phyloP scores from a whole-genome alignment of 139 green algal genomes.

The Tetradesmus lagerheimii region DNA sequence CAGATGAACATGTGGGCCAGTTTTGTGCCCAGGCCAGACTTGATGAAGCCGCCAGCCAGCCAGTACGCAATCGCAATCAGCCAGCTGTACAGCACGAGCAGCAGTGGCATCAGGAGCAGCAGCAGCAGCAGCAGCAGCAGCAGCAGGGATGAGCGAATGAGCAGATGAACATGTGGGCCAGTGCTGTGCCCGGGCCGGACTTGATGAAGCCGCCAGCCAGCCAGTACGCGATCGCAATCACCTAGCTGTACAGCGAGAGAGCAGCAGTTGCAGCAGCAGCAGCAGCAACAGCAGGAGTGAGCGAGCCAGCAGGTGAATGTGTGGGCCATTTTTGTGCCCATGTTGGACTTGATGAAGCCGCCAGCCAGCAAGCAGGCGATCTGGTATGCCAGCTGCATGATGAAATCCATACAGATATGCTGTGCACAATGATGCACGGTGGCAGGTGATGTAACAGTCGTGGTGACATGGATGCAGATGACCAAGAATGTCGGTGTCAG shows the following conservation, averaged over 20 bases:
- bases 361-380: conserved; percentile 98
- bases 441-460: too few relatives aligned
- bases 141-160: not conserved
- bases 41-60: conserved; percentile 98
- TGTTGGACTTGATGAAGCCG: conserved; percentile 54
- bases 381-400: too few relatives aligned
- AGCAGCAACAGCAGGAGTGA: not conserved
- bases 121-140: not conserved
- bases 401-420: too few relatives aligned
- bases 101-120: not conserved
- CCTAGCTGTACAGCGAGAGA: conserved; percentile 60
- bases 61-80: conserved; percentile 99
- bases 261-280: not conserved
- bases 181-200: not conserved
- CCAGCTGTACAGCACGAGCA: conserved; percentile 57
- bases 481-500: too few relatives aligned
- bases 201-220: conserved; percentile 83
- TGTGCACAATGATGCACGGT: too few relatives aligned
- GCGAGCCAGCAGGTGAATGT: not conserved
- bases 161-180: not conserved
- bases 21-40: conserved; percentile 91
- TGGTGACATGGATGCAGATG: too few relatives aligned
- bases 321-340: not conserved
- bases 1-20: not conserved
- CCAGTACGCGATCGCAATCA: conserved; percentile 99